Conservation (phyloP, 2,329 filamentous ascomycete species). For the Microdochium trichocladiopsis region DNA sequence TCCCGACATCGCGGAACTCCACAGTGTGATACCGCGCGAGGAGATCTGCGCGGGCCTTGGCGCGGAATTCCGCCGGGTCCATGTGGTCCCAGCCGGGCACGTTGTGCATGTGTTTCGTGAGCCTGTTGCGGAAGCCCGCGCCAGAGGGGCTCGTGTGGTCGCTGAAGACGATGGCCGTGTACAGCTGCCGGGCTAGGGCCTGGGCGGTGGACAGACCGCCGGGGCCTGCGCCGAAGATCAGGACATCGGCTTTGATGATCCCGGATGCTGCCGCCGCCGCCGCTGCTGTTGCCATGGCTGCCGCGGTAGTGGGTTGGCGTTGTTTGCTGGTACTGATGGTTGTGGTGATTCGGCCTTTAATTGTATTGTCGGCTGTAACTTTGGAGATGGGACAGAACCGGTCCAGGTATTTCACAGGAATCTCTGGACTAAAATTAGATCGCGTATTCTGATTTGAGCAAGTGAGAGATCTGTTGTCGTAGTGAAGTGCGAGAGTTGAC, state of each 20-base stretch:
- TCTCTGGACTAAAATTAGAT: neutral
- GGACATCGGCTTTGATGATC: constrained; percentile 25
- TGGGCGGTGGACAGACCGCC: constrained; percentile 33
- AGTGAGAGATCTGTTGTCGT: neutral
- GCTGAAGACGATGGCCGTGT: constrained; percentile 27
- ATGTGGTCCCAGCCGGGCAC: constrained; percentile 19
- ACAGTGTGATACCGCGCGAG: constrained; percentile 9
- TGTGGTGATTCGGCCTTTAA: neutral
- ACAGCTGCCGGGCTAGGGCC: constrained; percentile 22
- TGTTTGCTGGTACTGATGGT: neutral
- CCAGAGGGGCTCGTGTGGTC: neutral
- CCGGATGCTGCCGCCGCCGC: constrained; percentile 20
- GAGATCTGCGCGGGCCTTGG: constrained; percentile 9
- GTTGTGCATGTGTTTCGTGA: constrained; percentile 7
- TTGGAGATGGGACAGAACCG: neutral
- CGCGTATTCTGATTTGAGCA: neutral
- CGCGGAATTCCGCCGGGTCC: constrained; percentile 7
- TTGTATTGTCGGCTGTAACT: neutral
- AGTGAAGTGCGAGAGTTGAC: neutral
- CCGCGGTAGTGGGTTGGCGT: neutral
- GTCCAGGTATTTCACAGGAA: neutral
- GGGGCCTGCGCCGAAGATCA: constrained; percentile 34
- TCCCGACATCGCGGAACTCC: constrained; percentile 10
- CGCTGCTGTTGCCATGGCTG: neutral
- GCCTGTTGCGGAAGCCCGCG: neutral